Conservation (phyloP, 805 yeast species). For the Metschnikowia peoriensis region DNA sequence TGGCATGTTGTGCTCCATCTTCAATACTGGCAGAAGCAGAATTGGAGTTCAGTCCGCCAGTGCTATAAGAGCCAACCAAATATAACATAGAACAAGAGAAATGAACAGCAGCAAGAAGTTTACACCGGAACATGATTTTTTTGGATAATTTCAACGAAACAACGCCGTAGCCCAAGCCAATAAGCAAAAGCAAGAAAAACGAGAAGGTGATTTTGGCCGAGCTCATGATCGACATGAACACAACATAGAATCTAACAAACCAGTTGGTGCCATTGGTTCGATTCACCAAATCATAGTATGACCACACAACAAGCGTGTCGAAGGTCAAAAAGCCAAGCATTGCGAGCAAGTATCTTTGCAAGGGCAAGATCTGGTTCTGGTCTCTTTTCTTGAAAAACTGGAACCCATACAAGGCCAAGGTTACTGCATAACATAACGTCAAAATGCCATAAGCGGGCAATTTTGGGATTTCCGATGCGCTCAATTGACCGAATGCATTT, state of each 20-base stretch:
- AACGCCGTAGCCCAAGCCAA: slow-evolving; percentile 91
- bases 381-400: slow-evolving; percentile 78
- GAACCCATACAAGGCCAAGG: slow-evolving; percentile 79
- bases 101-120: slow-evolving; percentile 40
- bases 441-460: slow-evolving; percentile 84
- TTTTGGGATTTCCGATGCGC: slow-evolving; percentile 90
- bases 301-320: slow-evolving; percentile 88
- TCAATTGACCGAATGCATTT: slow-evolving; percentile 86
- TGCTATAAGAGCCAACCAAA: slow-evolving; percentile 34
- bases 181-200: slow-evolving; percentile 79
- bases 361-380: slow-evolving; percentile 74
- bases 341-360: slow-evolving; percentile 87
- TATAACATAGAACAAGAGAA: slow-evolving; percentile 36
- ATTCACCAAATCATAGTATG: slow-evolving; percentile 83
- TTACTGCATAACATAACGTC: slow-evolving; percentile 79
- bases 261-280: slow-evolving; percentile 48
- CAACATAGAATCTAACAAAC: slow-evolving; percentile 67
- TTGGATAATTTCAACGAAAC: slow-evolving; percentile 82
- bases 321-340: slow-evolving; percentile 78
- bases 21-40: slow-evolving; percentile 47
- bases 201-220: slow-evolving; percentile 83
- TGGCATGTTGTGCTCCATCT: slow-evolving; percentile 53
- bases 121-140: slow-evolving; percentile 62
- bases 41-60: slow-evolving; percentile 24
- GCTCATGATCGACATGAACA: slow-evolving; percentile 73